Evolutionary conservation across 148 eudicot species (phyloP), one percentile per base, ranked within the genome.

Genomic region (Selenicereus undatus): DNA sequence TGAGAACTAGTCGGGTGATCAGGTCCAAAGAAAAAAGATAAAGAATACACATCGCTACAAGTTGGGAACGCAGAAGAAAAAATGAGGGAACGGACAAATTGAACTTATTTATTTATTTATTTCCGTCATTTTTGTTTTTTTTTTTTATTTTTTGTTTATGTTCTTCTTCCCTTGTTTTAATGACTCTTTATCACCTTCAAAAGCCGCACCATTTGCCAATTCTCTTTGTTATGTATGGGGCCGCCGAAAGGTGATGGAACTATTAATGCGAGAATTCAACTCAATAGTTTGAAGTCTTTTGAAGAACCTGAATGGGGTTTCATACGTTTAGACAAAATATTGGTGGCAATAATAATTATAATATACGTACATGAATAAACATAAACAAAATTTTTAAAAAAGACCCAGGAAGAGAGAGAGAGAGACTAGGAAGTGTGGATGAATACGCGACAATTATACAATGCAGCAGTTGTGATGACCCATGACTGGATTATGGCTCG

Each of bases 131-230:
- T 14, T 14, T 3, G 14, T 71, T 43, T 20, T 52, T 0, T 43
- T 3, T 45, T 43, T 3, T 30, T 45, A 21, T 8, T 7, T 29
- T 16, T 36, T 13, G 36, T 68, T 42, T 36, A 0, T 0, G 2
- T 0, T 39, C 12, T 6, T 39, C 43, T 4, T 39, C 43, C 43
- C 7, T 39, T 39, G 43, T n/a, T 10, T 39, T 1, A 1, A 24
- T 21, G 83, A 76, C 79, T 54, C 79, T 76, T 76, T 76, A 51
- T 45, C 5, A 5, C 17, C 83, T 56, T 81, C 29, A 81, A 81
- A 71, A 76, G 83, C 54, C 83, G 68, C 69, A 6, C 79, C 18
- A 3, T 79, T 69, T 54, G 68, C 11, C 58, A 24, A 22, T 75
- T 18, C 10, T 54, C 21, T 58, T 56, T 77, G 35, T 64, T 17